phyloP scores from a whole-genome alignment of 208 protist species.

The Trypanosoma congolense region DNA sequence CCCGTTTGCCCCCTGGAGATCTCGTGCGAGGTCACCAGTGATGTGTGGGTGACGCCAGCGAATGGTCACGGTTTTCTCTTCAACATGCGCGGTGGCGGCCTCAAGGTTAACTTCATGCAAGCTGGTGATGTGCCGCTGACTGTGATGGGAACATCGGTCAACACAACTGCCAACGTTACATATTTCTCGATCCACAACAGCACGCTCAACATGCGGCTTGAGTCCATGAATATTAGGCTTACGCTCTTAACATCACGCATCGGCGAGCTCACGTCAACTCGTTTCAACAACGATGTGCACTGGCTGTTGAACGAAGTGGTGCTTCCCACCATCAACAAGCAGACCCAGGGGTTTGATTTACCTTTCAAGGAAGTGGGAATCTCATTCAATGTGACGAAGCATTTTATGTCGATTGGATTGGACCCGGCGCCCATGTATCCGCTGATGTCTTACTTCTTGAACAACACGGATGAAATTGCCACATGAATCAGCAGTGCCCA shows the following conservation, averaged over 20 bases:
- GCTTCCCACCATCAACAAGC: background rate
- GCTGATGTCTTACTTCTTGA: too few relatives aligned
- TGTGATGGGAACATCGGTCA: background rate
- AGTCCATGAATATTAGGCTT: background rate
- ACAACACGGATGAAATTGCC: too few relatives aligned
- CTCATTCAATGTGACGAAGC: background rate
- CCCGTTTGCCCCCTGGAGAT: background rate
- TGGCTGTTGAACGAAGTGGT: background rate
- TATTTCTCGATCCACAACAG: background rate
- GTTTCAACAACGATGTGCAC: background rate
- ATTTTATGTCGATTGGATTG: background rate
- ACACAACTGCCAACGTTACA: background rate
- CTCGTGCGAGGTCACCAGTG: background rate
- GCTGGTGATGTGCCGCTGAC: background rate
- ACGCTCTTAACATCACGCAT: background rate
- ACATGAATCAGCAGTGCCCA: too few relatives aligned
- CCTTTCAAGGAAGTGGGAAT: background rate
- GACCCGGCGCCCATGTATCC: background rate
- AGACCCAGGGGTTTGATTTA: background rate
- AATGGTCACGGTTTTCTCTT: background rate
- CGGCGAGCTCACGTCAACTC: background rate
- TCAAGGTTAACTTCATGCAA: background rate
- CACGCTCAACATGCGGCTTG: background rate
- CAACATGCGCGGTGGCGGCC: background rate
- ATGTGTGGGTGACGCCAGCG: background rate